Conservation (phyloP, 148 eudicot species). For the Spergularia bocconei region DNA sequence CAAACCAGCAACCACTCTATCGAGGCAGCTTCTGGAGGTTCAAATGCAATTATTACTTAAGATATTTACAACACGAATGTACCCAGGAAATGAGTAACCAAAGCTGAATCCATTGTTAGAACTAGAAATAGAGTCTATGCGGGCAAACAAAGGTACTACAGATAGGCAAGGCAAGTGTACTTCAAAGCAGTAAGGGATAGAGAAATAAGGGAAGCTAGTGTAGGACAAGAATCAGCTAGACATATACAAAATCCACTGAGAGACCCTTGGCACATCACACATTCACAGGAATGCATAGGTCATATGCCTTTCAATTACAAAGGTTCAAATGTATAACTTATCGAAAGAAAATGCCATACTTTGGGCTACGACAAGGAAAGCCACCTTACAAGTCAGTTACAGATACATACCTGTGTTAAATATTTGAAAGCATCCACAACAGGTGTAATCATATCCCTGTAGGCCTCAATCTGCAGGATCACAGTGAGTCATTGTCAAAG, state of each 20-base stretch:
- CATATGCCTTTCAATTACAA: not conserved
- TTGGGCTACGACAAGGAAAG: not conserved
- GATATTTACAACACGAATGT: too few relatives aligned
- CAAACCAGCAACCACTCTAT: too few relatives aligned
- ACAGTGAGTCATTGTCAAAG: not conserved
- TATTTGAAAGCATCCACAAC: conserved; percentile 99
- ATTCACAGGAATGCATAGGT: not conserved
- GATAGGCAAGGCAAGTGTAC: too few relatives aligned
- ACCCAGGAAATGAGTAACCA: too few relatives aligned
- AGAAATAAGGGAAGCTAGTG: not conserved
- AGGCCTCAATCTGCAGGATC: conserved; percentile 80
- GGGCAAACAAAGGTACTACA: too few relatives aligned
- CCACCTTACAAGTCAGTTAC: not conserved
- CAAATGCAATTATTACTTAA: too few relatives aligned
- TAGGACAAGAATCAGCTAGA: not conserved
- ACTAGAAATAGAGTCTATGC: too few relatives aligned
- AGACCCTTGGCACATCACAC: not conserved
- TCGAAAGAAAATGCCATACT: not conserved
- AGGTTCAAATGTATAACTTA: not conserved
- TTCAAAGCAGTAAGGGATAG: too few relatives aligned
- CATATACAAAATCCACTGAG: not conserved
- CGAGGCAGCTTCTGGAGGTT: too few relatives aligned
- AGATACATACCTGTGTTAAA: conserved; percentile 73
- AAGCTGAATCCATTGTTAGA: too few relatives aligned
- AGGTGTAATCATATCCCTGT: conserved; percentile 97